Evolutionary conservation across 208 protist genomes (phyloP).

Genomic region (Leishmania major): DNA sequence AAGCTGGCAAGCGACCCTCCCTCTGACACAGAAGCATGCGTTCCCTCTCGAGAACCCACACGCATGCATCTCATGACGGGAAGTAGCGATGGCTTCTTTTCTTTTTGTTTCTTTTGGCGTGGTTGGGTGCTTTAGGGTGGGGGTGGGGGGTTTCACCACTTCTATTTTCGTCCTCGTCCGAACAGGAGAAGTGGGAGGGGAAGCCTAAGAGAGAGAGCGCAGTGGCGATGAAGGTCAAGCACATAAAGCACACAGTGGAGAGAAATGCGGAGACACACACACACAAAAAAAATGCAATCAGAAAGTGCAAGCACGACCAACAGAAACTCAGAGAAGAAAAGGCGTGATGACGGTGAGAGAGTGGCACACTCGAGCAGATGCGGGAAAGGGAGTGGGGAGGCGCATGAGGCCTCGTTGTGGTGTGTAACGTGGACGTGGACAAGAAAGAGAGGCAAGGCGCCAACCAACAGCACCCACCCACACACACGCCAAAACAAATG

Average conservation of each 20-base stretch:
- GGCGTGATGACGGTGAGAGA: neutral
- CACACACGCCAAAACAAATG: neutral
- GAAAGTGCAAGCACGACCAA: neutral
- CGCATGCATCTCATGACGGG: neutral
- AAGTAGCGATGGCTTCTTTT: neutral
- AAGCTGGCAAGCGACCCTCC: neutral
- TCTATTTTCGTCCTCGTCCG: neutral
- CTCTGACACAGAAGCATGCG: neutral
- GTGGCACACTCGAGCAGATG: neutral
- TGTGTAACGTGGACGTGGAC: neutral
- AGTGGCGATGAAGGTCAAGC: neutral
- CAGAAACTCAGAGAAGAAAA: neutral
- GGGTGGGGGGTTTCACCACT: neutral
- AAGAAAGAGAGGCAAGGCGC: neutral
- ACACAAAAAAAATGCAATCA: neutral
- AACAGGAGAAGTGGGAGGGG: neutral
- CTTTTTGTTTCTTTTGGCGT: neutral
- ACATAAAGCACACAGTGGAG: neutral
- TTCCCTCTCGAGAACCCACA: neutral
- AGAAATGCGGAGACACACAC: neutral
- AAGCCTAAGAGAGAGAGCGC: neutral
- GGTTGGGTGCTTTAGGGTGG: neutral
- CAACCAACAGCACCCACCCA: neutral
- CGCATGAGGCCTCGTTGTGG: neutral
- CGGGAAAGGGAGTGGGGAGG: neutral